phyloP scores from a whole-genome alignment of 768 basidiomycete genomes.

The Paxillus rubicundulus region DNA sequence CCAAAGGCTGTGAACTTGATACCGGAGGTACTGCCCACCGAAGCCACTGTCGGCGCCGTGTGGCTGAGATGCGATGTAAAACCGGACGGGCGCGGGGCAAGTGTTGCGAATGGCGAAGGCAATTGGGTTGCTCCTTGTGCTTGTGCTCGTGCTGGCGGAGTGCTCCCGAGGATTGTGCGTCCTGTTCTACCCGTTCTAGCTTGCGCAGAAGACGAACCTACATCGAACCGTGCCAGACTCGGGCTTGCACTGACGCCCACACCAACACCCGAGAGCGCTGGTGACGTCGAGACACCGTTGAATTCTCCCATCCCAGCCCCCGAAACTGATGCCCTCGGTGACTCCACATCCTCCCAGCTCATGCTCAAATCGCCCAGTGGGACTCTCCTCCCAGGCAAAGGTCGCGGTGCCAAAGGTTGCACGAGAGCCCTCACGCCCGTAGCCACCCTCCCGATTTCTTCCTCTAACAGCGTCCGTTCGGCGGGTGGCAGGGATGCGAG shows the following conservation, averaged over 20 bases:
- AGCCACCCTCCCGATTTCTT: conserved; percentile 46
- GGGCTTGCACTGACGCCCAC: too few relatives aligned
- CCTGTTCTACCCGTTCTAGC: too few relatives aligned
- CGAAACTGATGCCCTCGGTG: conserved; percentile 6
- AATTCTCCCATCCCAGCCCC: not conserved
- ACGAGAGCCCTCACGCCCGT: conserved; percentile 17
- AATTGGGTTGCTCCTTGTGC: conserved; percentile 5
- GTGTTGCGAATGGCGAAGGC: not conserved
- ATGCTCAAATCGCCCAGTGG: conserved; percentile 38
- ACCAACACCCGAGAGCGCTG: not conserved
- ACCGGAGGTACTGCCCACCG: too few relatives aligned
- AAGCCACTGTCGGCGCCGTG: too few relatives aligned
- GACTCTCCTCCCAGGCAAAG: conserved; percentile 19
- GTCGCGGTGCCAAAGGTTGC: conserved; percentile 4
- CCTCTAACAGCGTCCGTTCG: conserved; percentile 62
- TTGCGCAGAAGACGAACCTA: too few relatives aligned
- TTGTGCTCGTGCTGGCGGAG: not conserved
- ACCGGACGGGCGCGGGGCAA: too few relatives aligned
- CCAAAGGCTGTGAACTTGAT: conserved; percentile 27
- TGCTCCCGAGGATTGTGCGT: too few relatives aligned
- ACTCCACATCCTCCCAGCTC: conserved; percentile 61
- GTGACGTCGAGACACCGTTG: conserved; percentile 11
- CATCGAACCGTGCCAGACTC: too few relatives aligned
- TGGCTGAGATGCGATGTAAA: too few relatives aligned
- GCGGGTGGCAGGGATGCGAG: conserved; percentile 58